Evolutionary conservation across 495 filamentous ascomycete genomes (phyloP).

Genomic region (Cenococcum geophilum): DNA sequence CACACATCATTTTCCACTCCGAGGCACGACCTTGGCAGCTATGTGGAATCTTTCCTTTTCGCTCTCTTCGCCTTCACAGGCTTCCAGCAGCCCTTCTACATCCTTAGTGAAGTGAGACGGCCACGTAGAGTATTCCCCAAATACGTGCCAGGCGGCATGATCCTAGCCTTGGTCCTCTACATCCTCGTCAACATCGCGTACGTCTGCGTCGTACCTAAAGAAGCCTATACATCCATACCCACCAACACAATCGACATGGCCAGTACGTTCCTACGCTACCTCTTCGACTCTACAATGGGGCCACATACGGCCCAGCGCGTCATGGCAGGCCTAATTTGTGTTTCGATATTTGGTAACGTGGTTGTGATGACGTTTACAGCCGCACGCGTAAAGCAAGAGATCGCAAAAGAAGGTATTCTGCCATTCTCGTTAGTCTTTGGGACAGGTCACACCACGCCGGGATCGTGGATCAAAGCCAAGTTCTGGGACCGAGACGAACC

Average conservation of each 20-base stretch:
- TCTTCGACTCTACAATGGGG: slow-evolving; percentile 27
- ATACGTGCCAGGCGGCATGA: neutral
- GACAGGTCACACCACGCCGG: slow-evolving; percentile 34
- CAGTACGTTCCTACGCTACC: slow-evolving; percentile 14
- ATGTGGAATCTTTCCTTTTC: neutral
- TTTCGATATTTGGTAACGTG: slow-evolving; percentile 43
- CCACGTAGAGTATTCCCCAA: neutral
- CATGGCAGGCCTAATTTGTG: slow-evolving; percentile 37
- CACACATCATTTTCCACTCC: neutral
- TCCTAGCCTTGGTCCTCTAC: neutral
- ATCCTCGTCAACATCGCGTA: neutral
- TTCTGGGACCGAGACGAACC: neutral
- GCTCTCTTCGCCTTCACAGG: neutral
- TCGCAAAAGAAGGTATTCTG: slow-evolving; percentile 44
- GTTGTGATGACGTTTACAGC: slow-evolving; percentile 45
- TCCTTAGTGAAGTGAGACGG: neutral
- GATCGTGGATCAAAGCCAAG: no score
- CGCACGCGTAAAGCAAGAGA: slow-evolving; percentile 44
- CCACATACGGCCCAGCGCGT: slow-evolving; percentile 23
- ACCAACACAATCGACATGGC: slow-evolving; percentile 23
- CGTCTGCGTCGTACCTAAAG: neutral
- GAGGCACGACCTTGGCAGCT: neutral
- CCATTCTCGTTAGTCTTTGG: slow-evolving; percentile 43
- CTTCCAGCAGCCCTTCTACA: neutral
- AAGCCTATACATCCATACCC: neutral